Percentiles rank a stretch among this genome's conserved stretches.
Conservation (phyloP, 202 grass and related monocot genomes). For the Carex sylvatica region DNA sequence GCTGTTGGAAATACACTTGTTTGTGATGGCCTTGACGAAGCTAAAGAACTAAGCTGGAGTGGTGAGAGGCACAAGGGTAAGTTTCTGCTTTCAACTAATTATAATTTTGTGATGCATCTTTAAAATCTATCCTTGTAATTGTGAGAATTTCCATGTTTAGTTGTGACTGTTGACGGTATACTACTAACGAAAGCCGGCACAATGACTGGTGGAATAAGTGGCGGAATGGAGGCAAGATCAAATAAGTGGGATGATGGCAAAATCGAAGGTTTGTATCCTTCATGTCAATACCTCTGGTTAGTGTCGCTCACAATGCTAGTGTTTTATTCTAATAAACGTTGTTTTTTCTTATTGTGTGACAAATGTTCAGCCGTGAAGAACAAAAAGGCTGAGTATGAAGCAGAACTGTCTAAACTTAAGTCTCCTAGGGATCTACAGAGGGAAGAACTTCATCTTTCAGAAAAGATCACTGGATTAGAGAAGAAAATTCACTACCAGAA, state of each 20-base stretch:
- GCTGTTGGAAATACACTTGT: constrained; percentile 99
- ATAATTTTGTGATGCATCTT: constrained; percentile 21
- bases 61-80: constrained; percentile 97
- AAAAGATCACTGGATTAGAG: constrained; percentile 89
- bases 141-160: constrained; percentile 38
- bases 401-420: constrained; percentile 75
- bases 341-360: constrained; percentile 29
- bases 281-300: constrained; percentile 1
- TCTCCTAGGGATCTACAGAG: constrained; percentile 82
- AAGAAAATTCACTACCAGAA: constrained; percentile 86
- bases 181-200: constrained; percentile 94
- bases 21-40: constrained; percentile 97
- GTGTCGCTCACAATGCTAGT: neutral
- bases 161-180: constrained; percentile 94
- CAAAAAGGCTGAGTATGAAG: constrained; percentile 66
- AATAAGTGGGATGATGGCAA: constrained; percentile 95
- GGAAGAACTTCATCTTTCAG: constrained; percentile 81
- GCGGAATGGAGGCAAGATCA: constrained; percentile 99
- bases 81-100: constrained; percentile 27
- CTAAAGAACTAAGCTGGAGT: constrained; percentile 91
- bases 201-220: constrained; percentile 98
- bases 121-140: constrained; percentile 34
- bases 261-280: constrained; percentile 57
- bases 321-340: constrained; percentile 30
- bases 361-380: constrained; percentile 66